Evolutionary conservation across 1,284 basidiomycete species (phyloP).

Genomic region (Irpex sp.): DNA sequence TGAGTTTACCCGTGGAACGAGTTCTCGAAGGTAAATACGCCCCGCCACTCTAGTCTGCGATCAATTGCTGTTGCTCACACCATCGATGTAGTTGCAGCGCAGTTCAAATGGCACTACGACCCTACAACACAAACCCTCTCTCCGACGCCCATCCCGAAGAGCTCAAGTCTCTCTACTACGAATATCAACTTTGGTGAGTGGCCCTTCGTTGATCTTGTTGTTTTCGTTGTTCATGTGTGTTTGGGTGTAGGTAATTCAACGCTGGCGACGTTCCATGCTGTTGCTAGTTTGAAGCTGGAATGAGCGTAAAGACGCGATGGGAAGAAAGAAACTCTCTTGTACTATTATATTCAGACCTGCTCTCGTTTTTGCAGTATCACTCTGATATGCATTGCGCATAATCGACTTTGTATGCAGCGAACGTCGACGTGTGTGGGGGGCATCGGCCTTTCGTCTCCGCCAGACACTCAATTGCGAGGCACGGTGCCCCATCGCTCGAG

Average conservation of each 20-base stretch:
- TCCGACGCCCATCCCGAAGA: conserved; percentile 25
- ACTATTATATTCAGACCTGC: background rate
- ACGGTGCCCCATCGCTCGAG: too few relatives aligned
- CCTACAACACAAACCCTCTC: conserved; percentile 39
- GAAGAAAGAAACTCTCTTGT: background rate
- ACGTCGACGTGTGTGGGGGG: too few relatives aligned
- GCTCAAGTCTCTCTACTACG: background rate
- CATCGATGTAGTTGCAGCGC: too few relatives aligned
- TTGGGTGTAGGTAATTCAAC: conserved; percentile 42
- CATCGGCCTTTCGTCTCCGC: too few relatives aligned
- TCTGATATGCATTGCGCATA: too few relatives aligned
- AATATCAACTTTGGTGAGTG: background rate
- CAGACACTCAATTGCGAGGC: too few relatives aligned
- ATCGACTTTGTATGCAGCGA: too few relatives aligned
- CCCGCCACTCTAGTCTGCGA: too few relatives aligned
- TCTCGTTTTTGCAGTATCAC: too few relatives aligned
- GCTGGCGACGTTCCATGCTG: conserved; percentile 46
- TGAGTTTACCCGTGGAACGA: conserved; percentile 47
- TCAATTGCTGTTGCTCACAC: too few relatives aligned
- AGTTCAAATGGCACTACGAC: conserved; percentile 50
- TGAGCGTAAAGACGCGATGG: background rate
- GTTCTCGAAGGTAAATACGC: conserved; percentile 40
- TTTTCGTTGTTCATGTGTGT: background rate
- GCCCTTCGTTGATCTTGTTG: background rate
- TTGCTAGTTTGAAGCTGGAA: conserved; percentile 29